Base-by-base conservation (phyloP, 139 green algal genomes). In the Closterium sp. region DNA sequence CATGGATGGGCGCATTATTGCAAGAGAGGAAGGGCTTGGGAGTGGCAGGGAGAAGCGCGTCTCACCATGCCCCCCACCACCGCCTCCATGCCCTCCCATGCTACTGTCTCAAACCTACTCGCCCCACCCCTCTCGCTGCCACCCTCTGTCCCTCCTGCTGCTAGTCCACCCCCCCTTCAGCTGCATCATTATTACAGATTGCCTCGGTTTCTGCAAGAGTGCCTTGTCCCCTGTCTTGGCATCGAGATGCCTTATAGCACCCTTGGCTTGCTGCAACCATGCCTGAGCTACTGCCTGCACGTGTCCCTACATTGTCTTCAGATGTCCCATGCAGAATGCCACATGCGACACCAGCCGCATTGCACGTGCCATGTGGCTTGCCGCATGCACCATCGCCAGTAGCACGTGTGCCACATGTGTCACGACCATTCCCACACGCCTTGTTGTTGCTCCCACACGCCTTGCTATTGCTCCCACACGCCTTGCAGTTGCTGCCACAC, bases 81-180 rank as follows among this genome's bases (percentile, higher is more conserved):
- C 42, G 93, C 94, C 24, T 42, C 34, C 28, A 94, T 42, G 2
- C 93, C 93, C n/a, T 94, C 91, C 28, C 93, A 91, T 22, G 92
- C 34, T n/a, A 96, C 30, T 22, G 70, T 92, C 22, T 94, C 89
- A 89, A 94, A 95, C n/a, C 91, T 86, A 24, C 45, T n/a, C 11
- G 94, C 95, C 24, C 24, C 28, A 2, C 70, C 94, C 7, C 85
- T 31, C n/a, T 73, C 13, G 10, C 17, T 22, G 50, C 2, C 38
- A 45, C 38, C 38, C 38, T 45, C 38, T 45, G 38, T 45, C 38
- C 38, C 38, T 45, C 17, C 50, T 73, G 50, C 50, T 73, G 50
- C 50, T 2, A 2, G 10, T 21, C 50, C 50, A 22, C 13, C 50
- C 50, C 50, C 50, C 50, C 50, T 22, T 73, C 50, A 73, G 50